Conservation (phyloP, 306 rosid genomes). For the Neltuma alba region DNA sequence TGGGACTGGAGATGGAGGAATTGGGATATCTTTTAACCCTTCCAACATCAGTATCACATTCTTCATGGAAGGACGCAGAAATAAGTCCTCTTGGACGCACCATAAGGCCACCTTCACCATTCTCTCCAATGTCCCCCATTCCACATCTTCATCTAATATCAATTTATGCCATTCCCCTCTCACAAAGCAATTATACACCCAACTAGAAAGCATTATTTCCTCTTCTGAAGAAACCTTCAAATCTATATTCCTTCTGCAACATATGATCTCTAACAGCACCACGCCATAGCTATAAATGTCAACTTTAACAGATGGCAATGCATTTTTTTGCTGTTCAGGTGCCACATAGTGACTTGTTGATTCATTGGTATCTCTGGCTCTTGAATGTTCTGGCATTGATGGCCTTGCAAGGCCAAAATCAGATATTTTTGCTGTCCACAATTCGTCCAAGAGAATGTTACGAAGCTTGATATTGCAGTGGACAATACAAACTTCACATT, state of each 20-base stretch:
- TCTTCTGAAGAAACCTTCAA: slow-evolving; percentile 24
- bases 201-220: slow-evolving; percentile 26
- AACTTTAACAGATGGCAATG: slow-evolving; percentile 26
- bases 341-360: slow-evolving; percentile 34
- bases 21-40: slow-evolving; percentile 24
- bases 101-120: slow-evolving; percentile 48
- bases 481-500: background rate
- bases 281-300: slow-evolving; percentile 44
- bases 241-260: slow-evolving; percentile 36
- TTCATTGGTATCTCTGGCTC: background rate
- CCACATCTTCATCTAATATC: slow-evolving; percentile 22
- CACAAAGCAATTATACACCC: slow-evolving; percentile 21
- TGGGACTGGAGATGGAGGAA: background rate
- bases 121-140: slow-evolving; percentile 30
- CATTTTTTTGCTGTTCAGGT: slow-evolving; percentile 46
- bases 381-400: background rate
- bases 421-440: background rate
- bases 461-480: background rate
- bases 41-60: slow-evolving; percentile 45
- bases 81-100: slow-evolving; percentile 49
- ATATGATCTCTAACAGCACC: slow-evolving; percentile 40
- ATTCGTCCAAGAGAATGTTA: background rate
- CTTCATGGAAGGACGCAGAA: slow-evolving; percentile 50
- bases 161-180: slow-evolving; percentile 20
- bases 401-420: background rate